These are phyloP conservation scores for Pseudogymnoascus sp. DNA, from an alignment of 2,329 filamentous ascomycete species.

Conservation along the genomic window DNA sequence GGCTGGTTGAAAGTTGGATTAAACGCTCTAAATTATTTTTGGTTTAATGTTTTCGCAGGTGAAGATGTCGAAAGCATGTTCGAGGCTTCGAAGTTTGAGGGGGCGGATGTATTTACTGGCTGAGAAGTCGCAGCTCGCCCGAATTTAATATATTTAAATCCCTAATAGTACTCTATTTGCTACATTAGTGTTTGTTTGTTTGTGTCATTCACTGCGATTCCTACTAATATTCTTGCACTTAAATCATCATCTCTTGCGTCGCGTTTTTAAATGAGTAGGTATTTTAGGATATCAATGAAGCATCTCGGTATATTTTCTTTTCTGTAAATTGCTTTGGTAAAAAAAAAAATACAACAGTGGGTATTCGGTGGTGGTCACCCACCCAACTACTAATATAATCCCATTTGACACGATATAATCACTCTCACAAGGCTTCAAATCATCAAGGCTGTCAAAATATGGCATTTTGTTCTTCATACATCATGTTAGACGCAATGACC, in stretches of 20 bases:
- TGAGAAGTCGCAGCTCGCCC: constrained; percentile 6
- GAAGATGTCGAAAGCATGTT: constrained; percentile 5
- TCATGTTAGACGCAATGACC: no score
- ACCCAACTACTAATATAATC: no score
- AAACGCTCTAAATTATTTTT: constrained; percentile 2
- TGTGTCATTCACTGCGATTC: background rate
- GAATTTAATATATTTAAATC: background rate
- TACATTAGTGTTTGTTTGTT: background rate
- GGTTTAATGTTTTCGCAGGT: constrained; percentile 9
- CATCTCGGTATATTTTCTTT: no score
- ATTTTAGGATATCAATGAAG: background rate
- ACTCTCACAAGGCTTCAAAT: no score
- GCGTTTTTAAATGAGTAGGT: background rate
- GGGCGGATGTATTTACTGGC: constrained; percentile 3
- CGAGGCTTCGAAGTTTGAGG: background rate
- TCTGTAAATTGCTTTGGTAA: no score
- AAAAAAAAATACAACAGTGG: no score
- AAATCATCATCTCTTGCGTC: background rate
- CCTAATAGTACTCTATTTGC: background rate
- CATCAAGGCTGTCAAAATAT: no score
- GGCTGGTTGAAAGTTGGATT: constrained; percentile 12
- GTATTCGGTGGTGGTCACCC: no score
- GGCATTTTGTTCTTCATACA: no score
- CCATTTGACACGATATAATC: no score
- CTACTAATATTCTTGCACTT: background rate